A percentile compares a stretch with the other conserved stretches of the same genome.
These are phyloP conservation scores for Scorias spongiosa DNA, from an alignment of 2,329 filamentous ascomycete species.

Conservation along the genomic window DNA sequence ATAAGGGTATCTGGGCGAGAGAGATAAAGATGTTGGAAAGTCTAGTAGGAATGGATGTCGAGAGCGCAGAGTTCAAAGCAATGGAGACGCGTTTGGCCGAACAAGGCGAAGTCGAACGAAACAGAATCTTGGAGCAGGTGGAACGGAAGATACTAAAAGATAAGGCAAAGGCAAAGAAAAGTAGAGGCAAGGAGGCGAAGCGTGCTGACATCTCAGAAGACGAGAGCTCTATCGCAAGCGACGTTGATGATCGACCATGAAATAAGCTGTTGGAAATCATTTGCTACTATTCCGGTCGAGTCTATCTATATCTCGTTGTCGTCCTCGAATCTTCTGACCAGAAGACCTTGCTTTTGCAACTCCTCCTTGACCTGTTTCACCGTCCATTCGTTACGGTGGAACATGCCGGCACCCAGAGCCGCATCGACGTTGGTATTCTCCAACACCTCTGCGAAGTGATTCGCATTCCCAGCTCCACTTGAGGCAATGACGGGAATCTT, in stretches of 20 bases:
- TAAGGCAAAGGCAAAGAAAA: conserved; percentile 22
- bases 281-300: too few relatives aligned
- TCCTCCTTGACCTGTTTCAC: conserved; percentile 87
- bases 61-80: conserved; percentile 54
- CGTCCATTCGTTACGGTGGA: conserved; percentile 89
- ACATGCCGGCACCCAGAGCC: conserved; percentile 91
- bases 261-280: conserved; percentile 1
- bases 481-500: conserved; percentile 91
- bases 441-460: conserved; percentile 86
- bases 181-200: conserved; percentile 23
- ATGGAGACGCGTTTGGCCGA: conserved; percentile 51
- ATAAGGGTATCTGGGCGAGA: conserved; percentile 72
- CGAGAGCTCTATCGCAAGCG: conserved; percentile 21
- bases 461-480: conserved; percentile 76
- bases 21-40: conserved; percentile 92
- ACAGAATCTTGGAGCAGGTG: conserved; percentile 62
- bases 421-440: conserved; percentile 74
- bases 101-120: conserved; percentile 54
- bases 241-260: conserved; percentile 4
- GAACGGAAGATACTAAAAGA: conserved; percentile 56
- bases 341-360: conserved; percentile 52
- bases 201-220: conserved; percentile 7
- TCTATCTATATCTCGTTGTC: conserved; percentile 10
- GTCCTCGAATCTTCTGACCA: conserved; percentile 66
- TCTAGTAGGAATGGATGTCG: conserved; percentile 68